These are phyloP conservation scores for Cryphonectria parasitica DNA, from an alignment of 2,329 filamentous ascomycete species.

Conservation along the genomic window DNA sequence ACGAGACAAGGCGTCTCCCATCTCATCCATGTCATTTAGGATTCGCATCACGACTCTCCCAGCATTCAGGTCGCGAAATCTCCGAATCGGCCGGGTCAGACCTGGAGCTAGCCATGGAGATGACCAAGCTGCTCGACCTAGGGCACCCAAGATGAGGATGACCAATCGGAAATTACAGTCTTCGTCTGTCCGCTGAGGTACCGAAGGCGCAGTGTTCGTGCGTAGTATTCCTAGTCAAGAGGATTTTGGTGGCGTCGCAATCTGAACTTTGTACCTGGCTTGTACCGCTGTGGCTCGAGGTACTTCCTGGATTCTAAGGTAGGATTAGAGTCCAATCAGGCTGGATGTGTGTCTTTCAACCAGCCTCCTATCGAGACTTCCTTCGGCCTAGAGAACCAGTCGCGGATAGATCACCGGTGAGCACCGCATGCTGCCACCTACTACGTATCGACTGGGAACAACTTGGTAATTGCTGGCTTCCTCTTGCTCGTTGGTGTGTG, in stretches of 20 bases:
- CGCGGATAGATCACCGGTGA: conserved; percentile 20
- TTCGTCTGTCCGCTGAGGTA: conserved; percentile 2
- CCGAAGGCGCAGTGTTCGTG: conserved; percentile 11
- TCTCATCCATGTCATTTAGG: conserved; percentile 13
- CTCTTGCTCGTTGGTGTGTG: neutral
- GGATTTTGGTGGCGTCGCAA: neutral
- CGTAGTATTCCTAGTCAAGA: conserved; percentile 3
- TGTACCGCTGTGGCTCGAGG: conserved; percentile 15
- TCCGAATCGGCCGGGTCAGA: conserved; percentile 24
- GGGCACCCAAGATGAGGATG: conserved; percentile 21
- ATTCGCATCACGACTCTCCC: conserved; percentile 19
- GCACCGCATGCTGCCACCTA: conserved; percentile 17
- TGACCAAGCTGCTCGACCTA: conserved; percentile 17
- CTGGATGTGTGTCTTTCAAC: conserved; percentile 8
- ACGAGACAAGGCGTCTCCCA: neutral
- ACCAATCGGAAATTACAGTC: conserved; percentile 27
- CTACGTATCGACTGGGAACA: conserved; percentile 1
- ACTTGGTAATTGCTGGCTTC: conserved; percentile 5
- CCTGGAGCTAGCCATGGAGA: conserved; percentile 14
- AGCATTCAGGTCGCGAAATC: conserved; percentile 17
- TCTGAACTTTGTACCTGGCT: conserved; percentile 20
- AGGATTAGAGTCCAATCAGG: neutral
- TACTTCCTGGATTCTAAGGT: conserved; percentile 13
- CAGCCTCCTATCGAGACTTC: conserved; percentile 17
- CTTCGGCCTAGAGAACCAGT: conserved; percentile 19